Evolutionary conservation across 2,329 filamentous ascomycete genomes (phyloP), one percentile per base, ranked within the genome.

Genomic region (Macrophomina tecta): DNA sequence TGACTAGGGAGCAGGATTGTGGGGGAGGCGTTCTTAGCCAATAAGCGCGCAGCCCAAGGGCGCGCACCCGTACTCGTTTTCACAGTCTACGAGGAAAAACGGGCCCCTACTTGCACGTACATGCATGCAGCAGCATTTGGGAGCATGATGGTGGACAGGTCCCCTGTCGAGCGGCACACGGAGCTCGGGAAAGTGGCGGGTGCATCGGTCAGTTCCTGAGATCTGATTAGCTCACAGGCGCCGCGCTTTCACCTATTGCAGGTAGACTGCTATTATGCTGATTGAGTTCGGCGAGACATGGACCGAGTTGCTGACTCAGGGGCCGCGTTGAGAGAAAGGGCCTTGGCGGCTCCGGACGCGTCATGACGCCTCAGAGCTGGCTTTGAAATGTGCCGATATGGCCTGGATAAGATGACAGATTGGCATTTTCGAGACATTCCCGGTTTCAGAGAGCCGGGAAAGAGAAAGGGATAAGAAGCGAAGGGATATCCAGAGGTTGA

Each of bases 301-400:
- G 16, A 28, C 56, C 56, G 56, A 61, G 56, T 46, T 48, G 56
- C 56, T 48, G 56, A 61, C 56, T 61, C 56, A 30, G 18, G 6
- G 7, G 9, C 14, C 28, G 28, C 28, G 30, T 16, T 16, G 49
- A 34, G 12, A 30, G 30, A 4, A 30, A 53, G 16, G 28, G 38
- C 38, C 53, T 58, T 30, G n/a, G 30, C 23, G 11, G 18, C 1
- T 3, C 4, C 18, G 36, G 53, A 28, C 42, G 28, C 55, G 38
- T 45, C 36, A 32, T 18, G 18, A 16, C 38, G 55, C 40, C 38
- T 8, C 14, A n/a, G 16, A 49, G 46, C n/a, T 49, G 5, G 46
- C 42, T 38, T 2, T 18, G 5, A 3, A 28, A 7, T 32, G 9
- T 18, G 52, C 32, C 52, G 52, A 38, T 51, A 23, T 32, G 23